Evolutionary conservation across 352 stramenopile species (phyloP), one percentile per base, ranked within the genome.

Genomic region (Pythium sp.): DNA sequence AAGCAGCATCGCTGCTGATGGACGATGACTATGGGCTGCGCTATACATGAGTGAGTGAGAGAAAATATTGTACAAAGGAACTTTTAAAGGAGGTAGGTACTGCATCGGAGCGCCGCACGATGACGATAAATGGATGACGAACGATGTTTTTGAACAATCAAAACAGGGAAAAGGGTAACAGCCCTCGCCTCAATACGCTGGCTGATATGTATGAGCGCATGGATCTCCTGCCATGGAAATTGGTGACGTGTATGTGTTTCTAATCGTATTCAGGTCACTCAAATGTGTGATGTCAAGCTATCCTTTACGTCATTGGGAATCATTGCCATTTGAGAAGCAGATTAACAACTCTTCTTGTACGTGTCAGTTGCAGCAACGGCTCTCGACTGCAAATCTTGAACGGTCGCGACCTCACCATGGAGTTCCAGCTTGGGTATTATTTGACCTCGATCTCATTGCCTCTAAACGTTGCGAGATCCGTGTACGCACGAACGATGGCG

Each of bases 21-120:
- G 76, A 90, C 67, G 80, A 86, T 58, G 84, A 93, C 65, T 93
- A 88, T 58, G 86, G 86, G 36, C 55, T 92, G 53, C 84, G 82
- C 8, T 93, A 93, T 73, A 91, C 78, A 69, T 93, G 84, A 69
- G 24, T 36, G 30, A 57, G 14, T 46, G 38, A 46, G 38, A 46
- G 18, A 14, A 5, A 18, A 11, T 30, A 34, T 22, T 43, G 24
- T 46, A 36, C 26, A n/a, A 61, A 24, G 20, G 18, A 51, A 46
- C 18, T 22, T 51, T 51, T 51, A 18, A 51, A 51, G 18, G 18
- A 51, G 43, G 18, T 51, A 51, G 43, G 43, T 51, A 24, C 18
- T 51, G 18, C 18, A 51, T 49, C 43, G 24, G 47, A 54, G 28
- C n/a, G 47, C 49, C 36, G 8, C 36, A 22, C 32, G 41, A 5